phyloP scores from a whole-genome alignment of 2,329 filamentous ascomycete species.

The Colletotrichum tanaceti region DNA sequence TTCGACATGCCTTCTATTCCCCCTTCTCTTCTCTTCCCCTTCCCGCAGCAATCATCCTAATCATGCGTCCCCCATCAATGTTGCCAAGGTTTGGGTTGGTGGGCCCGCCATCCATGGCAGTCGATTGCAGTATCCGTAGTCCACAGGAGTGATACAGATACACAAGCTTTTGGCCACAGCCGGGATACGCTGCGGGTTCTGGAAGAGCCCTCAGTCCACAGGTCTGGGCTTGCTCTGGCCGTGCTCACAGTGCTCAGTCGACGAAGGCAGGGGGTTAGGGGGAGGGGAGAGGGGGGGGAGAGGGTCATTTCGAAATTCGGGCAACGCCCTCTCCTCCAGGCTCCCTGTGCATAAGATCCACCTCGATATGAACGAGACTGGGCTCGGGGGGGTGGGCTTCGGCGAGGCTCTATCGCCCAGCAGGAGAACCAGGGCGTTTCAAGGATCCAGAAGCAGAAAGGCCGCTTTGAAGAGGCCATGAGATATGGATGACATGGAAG shows the following conservation, averaged over 20 bases:
- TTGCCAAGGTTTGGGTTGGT: conserved; percentile 29
- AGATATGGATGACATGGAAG: neutral
- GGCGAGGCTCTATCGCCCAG: conserved; percentile 19
- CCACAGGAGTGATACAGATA: conserved; percentile 13
- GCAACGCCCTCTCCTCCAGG: conserved; percentile 10
- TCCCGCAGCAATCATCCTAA: conserved; percentile 23
- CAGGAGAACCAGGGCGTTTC: neutral
- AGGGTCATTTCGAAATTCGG: conserved; percentile 38
- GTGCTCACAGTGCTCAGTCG: conserved; percentile 2
- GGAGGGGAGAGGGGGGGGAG: no score
- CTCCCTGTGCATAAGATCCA: conserved; percentile 35
- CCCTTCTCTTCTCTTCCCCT: neutral
- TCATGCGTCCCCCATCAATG: conserved; percentile 4
- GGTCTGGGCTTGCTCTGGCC: neutral
- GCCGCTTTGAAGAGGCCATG: conserved; percentile 11
- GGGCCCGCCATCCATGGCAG: conserved; percentile 8
- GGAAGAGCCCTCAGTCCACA: conserved; percentile 9
- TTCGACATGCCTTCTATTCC: neutral
- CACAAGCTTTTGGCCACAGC: conserved; percentile 30
- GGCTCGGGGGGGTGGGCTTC: conserved; percentile 31
- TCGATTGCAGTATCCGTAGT: neutral
- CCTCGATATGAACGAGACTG: conserved; percentile 16
- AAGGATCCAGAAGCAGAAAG: conserved; percentile 2
- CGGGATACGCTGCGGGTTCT: conserved; percentile 3
- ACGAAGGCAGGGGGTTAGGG: neutral